These are phyloP conservation scores for Clarireedia hainanense DNA, from an alignment of 2,329 filamentous ascomycete species.

Conservation along the genomic window DNA sequence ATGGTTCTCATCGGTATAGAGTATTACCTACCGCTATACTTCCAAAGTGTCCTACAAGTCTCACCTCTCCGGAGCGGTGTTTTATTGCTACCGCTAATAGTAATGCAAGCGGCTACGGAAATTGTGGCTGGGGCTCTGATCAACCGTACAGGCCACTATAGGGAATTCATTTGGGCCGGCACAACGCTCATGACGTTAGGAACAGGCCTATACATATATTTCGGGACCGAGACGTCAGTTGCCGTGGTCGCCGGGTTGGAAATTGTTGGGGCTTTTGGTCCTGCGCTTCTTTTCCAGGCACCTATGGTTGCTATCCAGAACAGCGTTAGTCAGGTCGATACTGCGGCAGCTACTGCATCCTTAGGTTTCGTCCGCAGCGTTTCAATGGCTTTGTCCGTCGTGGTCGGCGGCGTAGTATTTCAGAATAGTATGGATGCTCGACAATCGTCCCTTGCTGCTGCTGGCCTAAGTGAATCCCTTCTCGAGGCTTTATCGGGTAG, in stretches of 20 bases:
- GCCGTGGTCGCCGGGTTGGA: constrained; percentile 39
- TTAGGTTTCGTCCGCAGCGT: constrained; percentile 40
- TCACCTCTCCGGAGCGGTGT: constrained; percentile 65
- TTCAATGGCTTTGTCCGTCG: constrained; percentile 36
- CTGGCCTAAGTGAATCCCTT: constrained; percentile 17
- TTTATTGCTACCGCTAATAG: constrained; percentile 61
- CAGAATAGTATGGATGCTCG: constrained; percentile 34
- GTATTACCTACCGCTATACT: constrained; percentile 52
- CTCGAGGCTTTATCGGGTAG: constrained; percentile 28
- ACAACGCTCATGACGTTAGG: constrained; percentile 36
- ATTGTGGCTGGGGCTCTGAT: constrained; percentile 59
- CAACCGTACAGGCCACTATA: constrained; percentile 41
- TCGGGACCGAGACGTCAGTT: constrained; percentile 31
- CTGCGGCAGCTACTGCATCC: constrained; percentile 43
- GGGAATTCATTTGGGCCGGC: constrained; percentile 39
- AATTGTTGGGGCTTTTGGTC: constrained; percentile 42
- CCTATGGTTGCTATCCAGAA: constrained; percentile 49
- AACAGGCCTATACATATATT: constrained; percentile 35
- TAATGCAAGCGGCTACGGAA: constrained; percentile 56
- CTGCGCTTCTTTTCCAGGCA: constrained; percentile 44
- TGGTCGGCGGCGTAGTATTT: constrained; percentile 40
- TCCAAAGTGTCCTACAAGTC: constrained; percentile 66
- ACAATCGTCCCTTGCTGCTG: constrained; percentile 8
- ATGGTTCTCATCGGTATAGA: constrained; percentile 51
- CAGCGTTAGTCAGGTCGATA: constrained; percentile 32